Conservation (phyloP, 305 asterid genomes). For the Solanum chacoense region DNA sequence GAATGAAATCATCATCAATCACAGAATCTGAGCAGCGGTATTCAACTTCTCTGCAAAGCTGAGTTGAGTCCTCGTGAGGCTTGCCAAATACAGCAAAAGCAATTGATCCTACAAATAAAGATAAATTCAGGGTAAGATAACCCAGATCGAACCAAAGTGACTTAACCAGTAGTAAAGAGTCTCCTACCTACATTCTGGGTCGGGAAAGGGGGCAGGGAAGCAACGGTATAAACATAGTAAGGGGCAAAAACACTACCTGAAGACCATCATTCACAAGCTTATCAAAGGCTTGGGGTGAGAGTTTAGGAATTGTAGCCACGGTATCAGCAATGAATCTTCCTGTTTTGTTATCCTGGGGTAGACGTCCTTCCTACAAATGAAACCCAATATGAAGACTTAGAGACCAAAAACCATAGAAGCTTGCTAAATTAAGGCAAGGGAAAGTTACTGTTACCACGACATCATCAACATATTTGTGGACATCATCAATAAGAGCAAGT, state of each 20-base stretch:
- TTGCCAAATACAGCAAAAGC: constrained; percentile 65
- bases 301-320: constrained; percentile 59
- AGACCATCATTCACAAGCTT: constrained; percentile 72
- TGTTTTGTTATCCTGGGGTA: constrained; percentile 48
- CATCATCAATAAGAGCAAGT: constrained; percentile 69
- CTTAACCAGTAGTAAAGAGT: background rate
- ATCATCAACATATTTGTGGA: constrained; percentile 76
- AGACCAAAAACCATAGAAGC: background rate
- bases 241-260: constrained; percentile 34
- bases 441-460: constrained; percentile 49
- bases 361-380: constrained; percentile 58
- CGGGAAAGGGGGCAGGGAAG: background rate
- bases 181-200: background rate
- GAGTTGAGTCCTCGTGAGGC: constrained; percentile 94
- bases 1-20: background rate
- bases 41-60: constrained; percentile 79
- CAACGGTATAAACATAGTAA: background rate
- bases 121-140: background rate
- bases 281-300: constrained; percentile 50
- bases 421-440: background rate
- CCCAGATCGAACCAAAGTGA: background rate
- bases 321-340: constrained; percentile 69
- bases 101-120: constrained; percentile 56
- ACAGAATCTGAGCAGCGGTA: constrained; percentile 81
- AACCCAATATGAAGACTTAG: background rate